Conservation (phyloP, 495 filamentous ascomycete species). For the Antarctomyces pellizariae region DNA sequence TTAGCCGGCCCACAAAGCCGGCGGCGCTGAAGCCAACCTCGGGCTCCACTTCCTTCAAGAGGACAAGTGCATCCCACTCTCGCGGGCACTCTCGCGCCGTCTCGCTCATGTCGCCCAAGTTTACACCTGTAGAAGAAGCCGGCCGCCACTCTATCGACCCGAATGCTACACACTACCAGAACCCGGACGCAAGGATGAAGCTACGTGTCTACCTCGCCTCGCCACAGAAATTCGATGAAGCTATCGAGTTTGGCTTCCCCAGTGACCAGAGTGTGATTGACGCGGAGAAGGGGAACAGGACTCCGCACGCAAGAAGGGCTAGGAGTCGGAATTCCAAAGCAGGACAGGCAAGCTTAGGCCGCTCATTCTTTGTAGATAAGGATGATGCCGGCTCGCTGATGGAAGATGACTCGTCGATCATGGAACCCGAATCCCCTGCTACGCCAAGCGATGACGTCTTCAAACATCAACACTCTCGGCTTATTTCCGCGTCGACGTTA, state of each 20-base stretch:
- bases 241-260: slow-evolving; percentile 80
- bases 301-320: slow-evolving; percentile 12
- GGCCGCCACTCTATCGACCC: slow-evolving; percentile 41
- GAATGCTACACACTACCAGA: slow-evolving; percentile 62
- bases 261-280: slow-evolving; percentile 22
- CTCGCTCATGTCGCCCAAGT: slow-evolving; percentile 24
- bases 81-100: slow-evolving; percentile 24
- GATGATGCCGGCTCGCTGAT: slow-evolving; percentile 22
- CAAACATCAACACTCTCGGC: slow-evolving; percentile 1
- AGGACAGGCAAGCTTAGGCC: slow-evolving; percentile 12
- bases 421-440: slow-evolving; percentile 27
- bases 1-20: slow-evolving; percentile 16
- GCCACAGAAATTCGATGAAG: slow-evolving; percentile 88
- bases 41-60: slow-evolving; percentile 7
- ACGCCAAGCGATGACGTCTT: slow-evolving; percentile 18
- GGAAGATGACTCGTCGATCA: slow-evolving; percentile 26
- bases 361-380: slow-evolving; percentile 20
- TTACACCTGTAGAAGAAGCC: slow-evolving; percentile 14
- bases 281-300: slow-evolving; percentile 13
- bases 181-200: slow-evolving; percentile 73
- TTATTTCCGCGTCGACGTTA: slow-evolving; percentile 1
- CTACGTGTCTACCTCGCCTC: slow-evolving; percentile 75
- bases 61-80: slow-evolving; percentile 8
- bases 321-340: slow-evolving; percentile 12
- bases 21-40: slow-evolving; percentile 6